Evolutionary conservation across 2,329 filamentous ascomycete species (phyloP).

Genomic region (Hymenoscyphus scutula): DNA sequence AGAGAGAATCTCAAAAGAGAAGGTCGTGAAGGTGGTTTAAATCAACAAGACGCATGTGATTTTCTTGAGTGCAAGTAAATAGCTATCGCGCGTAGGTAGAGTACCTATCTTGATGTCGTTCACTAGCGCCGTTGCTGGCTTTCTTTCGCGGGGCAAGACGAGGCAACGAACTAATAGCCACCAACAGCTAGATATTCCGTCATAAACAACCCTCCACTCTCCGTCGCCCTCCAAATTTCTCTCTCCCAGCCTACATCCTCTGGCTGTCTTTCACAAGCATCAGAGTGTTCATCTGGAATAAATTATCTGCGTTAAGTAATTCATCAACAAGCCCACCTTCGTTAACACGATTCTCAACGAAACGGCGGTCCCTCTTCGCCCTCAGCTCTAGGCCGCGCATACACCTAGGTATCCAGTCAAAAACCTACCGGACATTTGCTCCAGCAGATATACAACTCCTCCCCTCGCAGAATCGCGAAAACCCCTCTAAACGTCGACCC

Average conservation of each 20-base stretch:
- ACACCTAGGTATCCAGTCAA: background rate
- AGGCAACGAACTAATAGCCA: background rate
- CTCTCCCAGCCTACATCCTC: background rate
- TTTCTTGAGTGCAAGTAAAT: background rate
- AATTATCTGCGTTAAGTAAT: background rate
- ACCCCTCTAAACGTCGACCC: background rate
- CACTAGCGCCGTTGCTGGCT: slow-evolving; percentile 11
- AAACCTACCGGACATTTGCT: background rate
- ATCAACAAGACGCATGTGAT: background rate
- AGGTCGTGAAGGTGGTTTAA: no score
- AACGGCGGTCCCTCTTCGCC: background rate
- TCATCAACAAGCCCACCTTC: slow-evolving; percentile 2
- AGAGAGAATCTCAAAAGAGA: no score
- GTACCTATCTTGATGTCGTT: background rate
- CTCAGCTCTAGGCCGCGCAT: background rate
- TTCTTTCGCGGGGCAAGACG: slow-evolving; percentile 10
- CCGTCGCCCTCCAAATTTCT: background rate
- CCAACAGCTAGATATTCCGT: background rate
- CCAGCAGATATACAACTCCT: background rate
- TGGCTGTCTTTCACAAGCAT: background rate
- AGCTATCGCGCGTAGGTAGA: background rate
- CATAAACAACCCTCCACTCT: background rate
- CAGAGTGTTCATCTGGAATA: background rate
- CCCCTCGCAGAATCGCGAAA: background rate
- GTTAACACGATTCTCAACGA: background rate